Base-by-base conservation (phyloP, 805 yeast species). In the Sugiyamaella americana region DNA sequence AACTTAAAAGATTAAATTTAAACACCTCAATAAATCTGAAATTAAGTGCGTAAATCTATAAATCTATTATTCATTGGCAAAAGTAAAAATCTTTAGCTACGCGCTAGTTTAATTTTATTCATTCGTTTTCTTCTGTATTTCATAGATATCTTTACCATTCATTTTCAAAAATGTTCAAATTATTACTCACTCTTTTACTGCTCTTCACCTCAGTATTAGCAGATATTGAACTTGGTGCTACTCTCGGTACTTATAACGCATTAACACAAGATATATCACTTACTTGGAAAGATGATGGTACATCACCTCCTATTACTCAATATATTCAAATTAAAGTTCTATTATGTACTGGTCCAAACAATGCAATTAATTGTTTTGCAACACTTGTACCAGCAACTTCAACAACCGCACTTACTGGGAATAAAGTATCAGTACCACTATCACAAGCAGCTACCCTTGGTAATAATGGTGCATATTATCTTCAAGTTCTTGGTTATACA, bases 321-420 rank as follows among this genome's bases (percentile, higher is more conserved):
- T 73, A 78, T 20, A 51, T 63, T 2, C 53, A 66, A 1, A 78
- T 74, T 51, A 68, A 80, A 0, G 67, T 88, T 45, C 62, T 66
- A 4, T 67, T 91, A 44, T 81, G 91, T 64, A 76, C 89, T 1
- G 96, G 95, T 26, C 63, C 80, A 20, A 76, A 79, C 57, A 32
- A 60, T 20, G 64, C 69, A 16, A 74, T 83, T 55, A 54, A 66
- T 30, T 68, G 76, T 48, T 56, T 74, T 30, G 21, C 18, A 13
- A 37, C 19, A 19, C 29, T 23, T n/a, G 47, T 6, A 8, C 30
- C n/a, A 21, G 34, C 43, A 16, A 22, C 43, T 24, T 10, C 23
- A 17, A 4, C 16, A 4, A 43, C 16, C 22, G n/a, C 42, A 10
- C 43, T 43, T 13, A 23, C 29, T 19, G 46, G 36, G 11, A 41